A percentile compares a stretch with the other conserved stretches of the same genome.
Conservation (phyloP, 2,329 filamentous ascomycete genomes). For the Colletotrichum spaethianum region DNA sequence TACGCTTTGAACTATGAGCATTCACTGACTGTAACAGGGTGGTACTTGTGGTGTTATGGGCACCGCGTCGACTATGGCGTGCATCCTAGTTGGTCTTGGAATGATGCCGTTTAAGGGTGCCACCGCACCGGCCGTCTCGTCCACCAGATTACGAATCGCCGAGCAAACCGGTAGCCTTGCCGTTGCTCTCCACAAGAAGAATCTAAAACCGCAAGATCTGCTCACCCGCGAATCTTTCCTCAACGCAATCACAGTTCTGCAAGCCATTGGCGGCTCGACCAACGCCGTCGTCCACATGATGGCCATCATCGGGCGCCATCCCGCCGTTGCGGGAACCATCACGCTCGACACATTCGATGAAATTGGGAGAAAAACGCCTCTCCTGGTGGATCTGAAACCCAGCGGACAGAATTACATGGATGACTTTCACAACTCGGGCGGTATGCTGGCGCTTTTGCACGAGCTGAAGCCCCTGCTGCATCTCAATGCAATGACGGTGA, state of each 20-base stretch:
- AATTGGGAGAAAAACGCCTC: slow-evolving; percentile 82
- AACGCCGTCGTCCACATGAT: slow-evolving; percentile 91
- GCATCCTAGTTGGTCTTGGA: slow-evolving; percentile 86
- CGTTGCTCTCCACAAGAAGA: slow-evolving; percentile 75
- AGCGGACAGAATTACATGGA: slow-evolving; percentile 91
- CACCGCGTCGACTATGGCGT: slow-evolving; percentile 92
- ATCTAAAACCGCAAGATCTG: slow-evolving; percentile 78
- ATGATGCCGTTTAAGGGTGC: slow-evolving; percentile 83
- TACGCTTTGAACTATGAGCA: background rate
- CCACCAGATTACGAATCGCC: slow-evolving; percentile 85
- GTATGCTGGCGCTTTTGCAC: slow-evolving; percentile 86
- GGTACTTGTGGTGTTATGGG: slow-evolving; percentile 94
- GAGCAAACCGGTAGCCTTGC: slow-evolving; percentile 79
- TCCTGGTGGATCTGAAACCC: slow-evolving; percentile 89
- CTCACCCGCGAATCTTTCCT: slow-evolving; percentile 83
- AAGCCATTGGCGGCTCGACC: slow-evolving; percentile 87
- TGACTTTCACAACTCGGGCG: slow-evolving; percentile 90
- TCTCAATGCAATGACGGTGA: slow-evolving; percentile 85
- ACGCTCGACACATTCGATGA: slow-evolving; percentile 84
- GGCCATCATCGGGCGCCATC: slow-evolving; percentile 83
- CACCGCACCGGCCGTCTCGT: slow-evolving; percentile 83
- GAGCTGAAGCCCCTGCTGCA: slow-evolving; percentile 82
- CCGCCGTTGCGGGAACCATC: slow-evolving; percentile 73
- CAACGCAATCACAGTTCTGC: slow-evolving; percentile 89
- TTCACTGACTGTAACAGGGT: slow-evolving; percentile 54